Evolutionary conservation across 192 early-diverging fungal species (phyloP).

Genomic region (Coemansia sp.): DNA sequence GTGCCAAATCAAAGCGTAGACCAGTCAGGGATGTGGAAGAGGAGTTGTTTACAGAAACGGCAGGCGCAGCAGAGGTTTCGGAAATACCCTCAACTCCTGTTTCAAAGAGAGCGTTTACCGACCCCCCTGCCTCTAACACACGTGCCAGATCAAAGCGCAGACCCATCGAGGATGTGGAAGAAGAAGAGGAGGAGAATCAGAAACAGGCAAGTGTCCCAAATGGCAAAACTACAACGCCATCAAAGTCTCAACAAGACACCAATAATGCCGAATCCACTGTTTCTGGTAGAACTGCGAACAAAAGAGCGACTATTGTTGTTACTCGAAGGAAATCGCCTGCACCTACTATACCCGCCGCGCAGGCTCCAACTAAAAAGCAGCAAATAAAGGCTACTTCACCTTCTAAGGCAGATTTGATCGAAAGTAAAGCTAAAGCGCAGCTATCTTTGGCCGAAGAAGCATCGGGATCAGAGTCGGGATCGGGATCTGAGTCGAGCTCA

Average conservation of each 20-base stretch:
- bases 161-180: neutral
- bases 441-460: neutral
- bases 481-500: constrained; percentile 1
- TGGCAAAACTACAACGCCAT: neutral
- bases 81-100: neutral
- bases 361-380: neutral
- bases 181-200: neutral
- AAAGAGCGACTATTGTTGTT: neutral
- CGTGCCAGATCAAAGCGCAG: neutral
- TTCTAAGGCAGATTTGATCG: neutral
- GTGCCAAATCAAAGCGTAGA: neutral
- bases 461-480: neutral
- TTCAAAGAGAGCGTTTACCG: neutral
- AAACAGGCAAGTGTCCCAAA: neutral
- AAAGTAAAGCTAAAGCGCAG: neutral
- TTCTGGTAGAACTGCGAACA: neutral
- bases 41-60: too few relatives aligned
- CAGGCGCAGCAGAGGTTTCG: neutral
- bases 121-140: neutral
- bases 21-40: neutral
- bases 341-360: neutral
- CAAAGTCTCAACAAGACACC: neutral
- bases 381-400: neutral
- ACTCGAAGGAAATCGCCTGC: neutral
- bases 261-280: neutral